A percentile compares a stretch with the other conserved stretches of the same genome.
Conservation (phyloP, 2,329 filamentous ascomycete species). For the Ascochyta rabiei region DNA sequence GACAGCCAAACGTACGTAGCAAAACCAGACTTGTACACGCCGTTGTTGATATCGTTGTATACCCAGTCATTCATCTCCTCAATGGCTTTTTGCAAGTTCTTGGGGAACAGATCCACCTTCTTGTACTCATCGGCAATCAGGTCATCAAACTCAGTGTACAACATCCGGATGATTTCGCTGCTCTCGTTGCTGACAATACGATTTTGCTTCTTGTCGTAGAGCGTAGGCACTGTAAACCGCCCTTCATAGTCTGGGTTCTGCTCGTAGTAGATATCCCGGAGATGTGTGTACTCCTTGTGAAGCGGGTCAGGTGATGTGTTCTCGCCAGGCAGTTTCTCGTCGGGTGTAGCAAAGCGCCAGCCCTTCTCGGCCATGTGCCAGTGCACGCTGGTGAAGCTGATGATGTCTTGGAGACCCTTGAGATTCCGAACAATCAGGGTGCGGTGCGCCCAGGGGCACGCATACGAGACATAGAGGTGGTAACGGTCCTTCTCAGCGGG, state of each 20-base stretch:
- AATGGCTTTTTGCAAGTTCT: slow-evolving; percentile 52
- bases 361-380: slow-evolving; percentile 82
- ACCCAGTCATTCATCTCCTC: slow-evolving; percentile 60
- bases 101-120: slow-evolving; percentile 53
- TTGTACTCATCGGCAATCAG: slow-evolving; percentile 54
- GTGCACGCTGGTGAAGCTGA: slow-evolving; percentile 82
- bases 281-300: slow-evolving; percentile 70
- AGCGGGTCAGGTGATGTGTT: slow-evolving; percentile 67
- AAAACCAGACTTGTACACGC: slow-evolving; percentile 60
- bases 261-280: slow-evolving; percentile 81
- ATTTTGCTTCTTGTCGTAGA: slow-evolving; percentile 78
- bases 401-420: slow-evolving; percentile 88
- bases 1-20: slow-evolving; percentile 49
- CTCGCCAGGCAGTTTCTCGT: slow-evolving; percentile 64
- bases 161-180: slow-evolving; percentile 90
- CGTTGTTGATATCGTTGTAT: slow-evolving; percentile 60
- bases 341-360: slow-evolving; percentile 79
- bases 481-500: slow-evolving; percentile 88
- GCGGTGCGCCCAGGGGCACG: slow-evolving; percentile 92
- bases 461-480: slow-evolving; percentile 93
- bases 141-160: slow-evolving; percentile 78
- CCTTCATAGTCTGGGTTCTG: slow-evolving; percentile 74
- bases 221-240: slow-evolving; percentile 84
- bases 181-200: slow-evolving; percentile 91
- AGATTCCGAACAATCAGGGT: slow-evolving; percentile 86